A percentile compares a stretch with the other conserved stretches of the same genome.
phyloP scores from a whole-genome alignment of 2,329 filamentous ascomycete genomes.

The Trichoderma aggressivum region DNA sequence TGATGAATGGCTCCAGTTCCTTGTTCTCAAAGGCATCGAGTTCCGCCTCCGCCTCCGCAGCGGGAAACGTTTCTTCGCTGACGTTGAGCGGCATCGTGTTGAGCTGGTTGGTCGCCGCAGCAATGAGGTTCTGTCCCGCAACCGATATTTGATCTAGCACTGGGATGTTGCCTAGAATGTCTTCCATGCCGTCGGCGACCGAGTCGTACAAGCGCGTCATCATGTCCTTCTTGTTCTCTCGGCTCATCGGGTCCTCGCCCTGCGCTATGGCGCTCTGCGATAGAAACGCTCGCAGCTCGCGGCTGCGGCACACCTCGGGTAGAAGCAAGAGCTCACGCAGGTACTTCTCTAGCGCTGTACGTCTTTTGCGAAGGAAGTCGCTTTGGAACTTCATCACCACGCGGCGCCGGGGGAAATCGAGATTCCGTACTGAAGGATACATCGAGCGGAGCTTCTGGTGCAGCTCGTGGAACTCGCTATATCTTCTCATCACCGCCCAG shows the following conservation, averaged over 20 bases:
- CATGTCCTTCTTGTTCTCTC: conserved; percentile 74
- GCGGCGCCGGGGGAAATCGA: conserved; percentile 88
- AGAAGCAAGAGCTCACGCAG: conserved; percentile 76
- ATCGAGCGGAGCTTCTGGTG: conserved; percentile 82
- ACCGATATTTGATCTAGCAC: conserved; percentile 91
- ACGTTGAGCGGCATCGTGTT: conserved; percentile 52
- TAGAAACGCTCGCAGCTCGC: conserved; percentile 86
- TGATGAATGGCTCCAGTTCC: conserved; percentile 92
- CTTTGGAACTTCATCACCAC: conserved; percentile 96
- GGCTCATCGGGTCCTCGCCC: conserved; percentile 54
- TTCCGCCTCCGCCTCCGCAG: conserved; percentile 86
- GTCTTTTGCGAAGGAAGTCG: conserved; percentile 89
- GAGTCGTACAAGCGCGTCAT: conserved; percentile 95
- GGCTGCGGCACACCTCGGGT: conserved; percentile 89
- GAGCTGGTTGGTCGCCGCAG: conserved; percentile 66
- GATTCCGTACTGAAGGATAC: conserved; percentile 81
- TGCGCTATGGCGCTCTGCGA: conserved; percentile 78
- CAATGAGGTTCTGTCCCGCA: conserved; percentile 86
- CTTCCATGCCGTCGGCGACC: conserved; percentile 96
- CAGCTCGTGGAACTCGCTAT: conserved; percentile 95
- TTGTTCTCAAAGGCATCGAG: conserved; percentile 87
- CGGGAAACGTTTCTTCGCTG: conserved; percentile 48
- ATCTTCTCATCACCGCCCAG: conserved; percentile 88
- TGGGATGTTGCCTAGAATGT: conserved; percentile 92
- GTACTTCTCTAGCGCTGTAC: conserved; percentile 80